phyloP scores from a whole-genome alignment of 345 rosid genomes.

The Brassica nigra region DNA sequence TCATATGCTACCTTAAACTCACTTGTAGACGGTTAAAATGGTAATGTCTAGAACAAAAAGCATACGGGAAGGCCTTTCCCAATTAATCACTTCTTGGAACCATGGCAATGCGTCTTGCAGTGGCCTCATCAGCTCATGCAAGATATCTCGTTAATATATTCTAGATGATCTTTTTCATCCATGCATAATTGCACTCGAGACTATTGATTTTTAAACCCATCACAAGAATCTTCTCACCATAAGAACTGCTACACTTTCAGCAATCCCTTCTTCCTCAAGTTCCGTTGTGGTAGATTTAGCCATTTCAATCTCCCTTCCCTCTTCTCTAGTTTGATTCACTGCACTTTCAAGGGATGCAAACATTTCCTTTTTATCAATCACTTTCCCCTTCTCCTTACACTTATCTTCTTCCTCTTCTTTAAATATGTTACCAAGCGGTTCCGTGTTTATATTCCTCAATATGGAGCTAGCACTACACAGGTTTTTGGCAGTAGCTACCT shows the following conservation, averaged over 20 bases:
- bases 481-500: conserved; percentile 45
- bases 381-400: conserved; percentile 31
- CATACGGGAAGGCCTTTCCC: conserved; percentile 66
- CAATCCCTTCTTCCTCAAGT: conserved; percentile 76
- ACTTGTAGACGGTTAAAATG: conserved; percentile 54
- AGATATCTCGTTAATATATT: neutral
- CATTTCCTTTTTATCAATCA: conserved; percentile 28
- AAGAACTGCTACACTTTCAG: conserved; percentile 63
- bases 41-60: conserved; percentile 36
- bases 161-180: neutral
- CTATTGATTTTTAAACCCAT: neutral
- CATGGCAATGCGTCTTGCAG: conserved; percentile 44
- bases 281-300: conserved; percentile 67
- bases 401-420: conserved; percentile 41
- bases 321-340: conserved; percentile 61
- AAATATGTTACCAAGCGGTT: conserved; percentile 35
- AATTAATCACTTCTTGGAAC: conserved; percentile 53
- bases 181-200: neutral
- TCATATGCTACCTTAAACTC: neutral
- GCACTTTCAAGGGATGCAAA: conserved; percentile 53
- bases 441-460: conserved; percentile 59
- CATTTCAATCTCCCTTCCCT: conserved; percentile 51
- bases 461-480: conserved; percentile 74
- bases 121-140: conserved; percentile 76
- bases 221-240: conserved; percentile 46